Conservation (phyloP, 2,329 filamentous ascomycete species). For the Fusarium sp. region DNA sequence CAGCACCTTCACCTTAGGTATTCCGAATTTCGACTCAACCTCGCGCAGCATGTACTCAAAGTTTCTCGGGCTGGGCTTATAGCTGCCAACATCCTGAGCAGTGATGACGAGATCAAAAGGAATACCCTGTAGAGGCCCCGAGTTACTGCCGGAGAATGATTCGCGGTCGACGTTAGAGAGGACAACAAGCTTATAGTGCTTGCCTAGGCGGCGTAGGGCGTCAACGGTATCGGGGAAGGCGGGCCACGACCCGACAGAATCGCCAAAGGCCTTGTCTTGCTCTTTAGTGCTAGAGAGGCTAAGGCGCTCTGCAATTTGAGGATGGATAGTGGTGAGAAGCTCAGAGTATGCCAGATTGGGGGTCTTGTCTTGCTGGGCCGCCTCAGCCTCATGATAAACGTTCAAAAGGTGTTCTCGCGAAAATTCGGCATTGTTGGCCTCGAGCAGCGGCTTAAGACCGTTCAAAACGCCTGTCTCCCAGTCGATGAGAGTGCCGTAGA, state of each 20-base stretch:
- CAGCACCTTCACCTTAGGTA: conserved; percentile 66
- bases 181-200: conserved; percentile 67
- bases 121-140: conserved; percentile 60
- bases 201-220: conserved; percentile 62
- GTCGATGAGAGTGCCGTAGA: conserved; percentile 84
- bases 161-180: conserved; percentile 67
- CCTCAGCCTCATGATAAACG: conserved; percentile 59
- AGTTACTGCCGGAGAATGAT: conserved; percentile 60
- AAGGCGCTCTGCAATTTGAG: conserved; percentile 59
- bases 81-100: conserved; percentile 76
- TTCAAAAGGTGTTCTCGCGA: conserved; percentile 55
- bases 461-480: conserved; percentile 75
- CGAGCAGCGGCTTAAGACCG: conserved; percentile 64
- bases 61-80: conserved; percentile 75
- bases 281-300: conserved; percentile 50
- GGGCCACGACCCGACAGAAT: conserved; percentile 64
- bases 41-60: conserved; percentile 73
- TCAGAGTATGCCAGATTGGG: conserved; percentile 70
- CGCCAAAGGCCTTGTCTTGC: conserved; percentile 63
- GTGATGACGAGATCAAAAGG: conserved; percentile 72
- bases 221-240: conserved; percentile 70
- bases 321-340: conserved; percentile 64
- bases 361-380: conserved; percentile 62
- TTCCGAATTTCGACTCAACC: conserved; percentile 64
- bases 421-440: conserved; percentile 46